Conservation (phyloP, 805 yeast genomes). For the Wickerhamiella occidentalis region DNA sequence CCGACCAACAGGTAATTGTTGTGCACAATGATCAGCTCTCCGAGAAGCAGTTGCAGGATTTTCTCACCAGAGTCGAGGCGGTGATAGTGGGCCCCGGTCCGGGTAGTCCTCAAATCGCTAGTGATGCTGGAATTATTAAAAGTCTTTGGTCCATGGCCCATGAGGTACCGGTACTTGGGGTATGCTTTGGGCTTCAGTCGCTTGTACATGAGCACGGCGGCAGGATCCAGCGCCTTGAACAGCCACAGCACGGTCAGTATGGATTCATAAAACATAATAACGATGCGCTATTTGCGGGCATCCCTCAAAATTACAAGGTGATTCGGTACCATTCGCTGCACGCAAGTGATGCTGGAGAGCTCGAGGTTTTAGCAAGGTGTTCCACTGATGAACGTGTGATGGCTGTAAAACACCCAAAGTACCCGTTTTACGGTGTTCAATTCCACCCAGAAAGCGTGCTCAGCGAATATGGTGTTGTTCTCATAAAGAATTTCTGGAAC, state of each 20-base stretch:
- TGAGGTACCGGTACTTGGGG: conserved; percentile 68
- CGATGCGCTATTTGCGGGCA: conserved; percentile 32
- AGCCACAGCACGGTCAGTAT: conserved; percentile 79
- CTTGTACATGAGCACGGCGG: conserved; percentile 55
- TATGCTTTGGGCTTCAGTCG: conserved; percentile 87
- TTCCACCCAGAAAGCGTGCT: conserved; percentile 96
- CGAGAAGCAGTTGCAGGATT: conserved; percentile 28
- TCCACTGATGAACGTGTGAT: conserved; percentile 42
- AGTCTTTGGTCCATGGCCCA: conserved; percentile 36
- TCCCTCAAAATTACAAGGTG: conserved; percentile 41
- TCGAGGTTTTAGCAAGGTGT: conserved; percentile 22
- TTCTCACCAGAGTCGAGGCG: conserved; percentile 50
- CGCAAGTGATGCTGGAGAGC: conserved; percentile 25
- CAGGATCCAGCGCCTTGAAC: conserved; percentile 37
- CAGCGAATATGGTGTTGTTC: conserved; percentile 48
- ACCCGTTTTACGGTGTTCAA: conserved; percentile 86
- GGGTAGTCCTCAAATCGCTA: conserved; percentile 58
- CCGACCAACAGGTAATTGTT: conserved; percentile 33
- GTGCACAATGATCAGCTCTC: conserved; percentile 51
- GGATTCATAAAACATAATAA: conserved; percentile 35
- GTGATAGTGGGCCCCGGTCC: conserved; percentile 95
- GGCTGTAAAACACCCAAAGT: conserved; percentile 55
- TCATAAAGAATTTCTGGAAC: conserved; percentile 53
- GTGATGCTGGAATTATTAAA: conserved; percentile 65
- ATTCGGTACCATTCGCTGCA: conserved; percentile 85